Conservation (phyloP, 1,139 yeast species). For the Candida dubliniensis region DNA sequence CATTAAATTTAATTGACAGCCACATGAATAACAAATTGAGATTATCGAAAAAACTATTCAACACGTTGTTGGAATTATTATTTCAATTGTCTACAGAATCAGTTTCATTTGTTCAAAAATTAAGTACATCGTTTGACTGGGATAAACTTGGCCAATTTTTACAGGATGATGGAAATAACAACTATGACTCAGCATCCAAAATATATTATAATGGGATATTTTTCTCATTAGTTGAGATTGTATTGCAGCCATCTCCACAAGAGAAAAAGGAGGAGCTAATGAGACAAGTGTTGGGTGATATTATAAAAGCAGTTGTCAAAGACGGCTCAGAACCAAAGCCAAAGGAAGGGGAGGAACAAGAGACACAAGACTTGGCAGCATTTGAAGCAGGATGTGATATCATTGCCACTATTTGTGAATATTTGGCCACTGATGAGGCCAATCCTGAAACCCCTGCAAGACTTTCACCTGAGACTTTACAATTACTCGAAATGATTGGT, state of each 20-base stretch:
- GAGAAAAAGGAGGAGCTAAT: conserved; percentile 24
- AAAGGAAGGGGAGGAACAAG: conserved; percentile 18
- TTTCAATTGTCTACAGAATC: conserved; percentile 71
- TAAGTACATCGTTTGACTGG: conserved; percentile 12
- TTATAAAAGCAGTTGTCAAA: conserved; percentile 28
- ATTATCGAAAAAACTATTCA: conserved; percentile 45
- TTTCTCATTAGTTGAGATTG: conserved; percentile 56
- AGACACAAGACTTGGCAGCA: conserved; percentile 18
- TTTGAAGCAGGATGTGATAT: conserved; percentile 72
- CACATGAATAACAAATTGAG: conserved; percentile 25
- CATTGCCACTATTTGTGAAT: conserved; percentile 74
- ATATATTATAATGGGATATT: conserved; percentile 60
- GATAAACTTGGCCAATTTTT: conserved; percentile 10
- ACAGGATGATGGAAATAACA: conserved; percentile 10
- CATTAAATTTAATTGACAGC: conserved; percentile 42
- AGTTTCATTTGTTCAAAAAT: conserved; percentile 49
- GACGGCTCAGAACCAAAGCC: too few species aligned
- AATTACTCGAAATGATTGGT: conserved; percentile 3
- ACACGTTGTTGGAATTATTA: conserved; percentile 57
- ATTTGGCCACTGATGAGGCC: conserved; percentile 32
- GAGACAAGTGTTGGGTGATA: conserved; percentile 22
- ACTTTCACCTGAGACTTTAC: conserved; percentile 3
- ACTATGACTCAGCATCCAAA: conserved; percentile 35
- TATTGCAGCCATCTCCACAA: conserved; percentile 13
- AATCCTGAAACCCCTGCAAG: conserved; percentile 19